Evolutionary conservation across 352 stramenopile genomes (phyloP).

Genomic region (Elongisporangium prolatum): DNA sequence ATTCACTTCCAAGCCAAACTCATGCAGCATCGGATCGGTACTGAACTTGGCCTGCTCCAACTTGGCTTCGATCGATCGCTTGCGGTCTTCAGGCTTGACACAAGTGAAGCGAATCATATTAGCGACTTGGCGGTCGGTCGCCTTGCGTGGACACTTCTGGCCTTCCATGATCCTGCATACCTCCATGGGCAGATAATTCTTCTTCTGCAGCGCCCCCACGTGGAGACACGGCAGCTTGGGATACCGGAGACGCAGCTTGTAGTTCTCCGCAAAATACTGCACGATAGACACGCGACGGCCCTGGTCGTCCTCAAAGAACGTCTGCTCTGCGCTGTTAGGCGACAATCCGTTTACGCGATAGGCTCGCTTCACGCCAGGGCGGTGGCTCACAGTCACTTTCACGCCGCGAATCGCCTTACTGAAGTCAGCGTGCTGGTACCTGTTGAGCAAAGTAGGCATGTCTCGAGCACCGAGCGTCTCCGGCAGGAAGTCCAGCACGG

Average conservation of each 20-base stretch:
- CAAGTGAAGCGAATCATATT: conserved; percentile 80
- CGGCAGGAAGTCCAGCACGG: conserved; percentile 40
- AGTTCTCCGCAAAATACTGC: conserved; percentile 52
- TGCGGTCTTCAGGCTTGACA: conserved; percentile 49
- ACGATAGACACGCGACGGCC: conserved; percentile 40
- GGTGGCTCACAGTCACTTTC: conserved; percentile 63
- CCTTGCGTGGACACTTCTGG: conserved; percentile 75
- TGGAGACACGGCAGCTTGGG: conserved; percentile 74
- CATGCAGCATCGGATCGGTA: conserved; percentile 39
- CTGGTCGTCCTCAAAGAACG: conserved; percentile 57
- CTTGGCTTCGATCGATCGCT: conserved; percentile 52
- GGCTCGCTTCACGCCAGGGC: conserved; percentile 41
- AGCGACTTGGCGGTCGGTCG: conserved; percentile 70
- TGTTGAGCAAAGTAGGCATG: conserved; percentile 25
- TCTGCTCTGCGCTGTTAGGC: conserved; percentile 30
- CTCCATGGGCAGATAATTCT: conserved; percentile 82
- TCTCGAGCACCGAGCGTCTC: conserved; percentile 23
- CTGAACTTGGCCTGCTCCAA: conserved; percentile 54
- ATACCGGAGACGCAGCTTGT: conserved; percentile 56
- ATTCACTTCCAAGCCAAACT: conserved; percentile 53
- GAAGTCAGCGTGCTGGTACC: conserved; percentile 38
- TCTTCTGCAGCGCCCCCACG: conserved; percentile 66
- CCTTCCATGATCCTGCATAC: conserved; percentile 67
- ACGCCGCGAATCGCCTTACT: conserved; percentile 59
- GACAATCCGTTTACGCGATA: conserved; percentile 71